Evolutionary conservation across 208 protist species (phyloP).

Genomic region (Trypanosomatidae sp.): DNA sequence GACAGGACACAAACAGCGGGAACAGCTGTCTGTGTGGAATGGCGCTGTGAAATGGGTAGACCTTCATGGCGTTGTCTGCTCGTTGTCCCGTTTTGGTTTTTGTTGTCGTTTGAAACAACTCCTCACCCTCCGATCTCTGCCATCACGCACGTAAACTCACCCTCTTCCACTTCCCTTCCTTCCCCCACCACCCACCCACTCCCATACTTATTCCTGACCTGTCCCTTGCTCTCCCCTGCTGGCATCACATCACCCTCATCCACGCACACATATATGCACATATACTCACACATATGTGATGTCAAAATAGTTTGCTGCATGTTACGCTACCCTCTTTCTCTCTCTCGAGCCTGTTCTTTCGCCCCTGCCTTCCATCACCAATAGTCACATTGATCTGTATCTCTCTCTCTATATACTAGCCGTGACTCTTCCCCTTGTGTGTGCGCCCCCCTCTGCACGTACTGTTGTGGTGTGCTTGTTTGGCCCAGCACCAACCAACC

Average conservation of each 20-base stretch:
- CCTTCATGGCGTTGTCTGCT: background rate
- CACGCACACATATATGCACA: background rate
- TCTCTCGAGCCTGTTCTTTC: background rate
- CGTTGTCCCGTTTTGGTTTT: background rate
- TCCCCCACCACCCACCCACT: background rate
- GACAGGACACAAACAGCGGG: background rate
- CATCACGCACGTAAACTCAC: background rate
- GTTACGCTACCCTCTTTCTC: background rate
- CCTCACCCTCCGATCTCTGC: background rate
- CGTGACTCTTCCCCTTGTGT: background rate
- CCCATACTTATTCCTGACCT: background rate
- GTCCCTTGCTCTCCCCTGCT: background rate
- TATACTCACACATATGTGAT: background rate
- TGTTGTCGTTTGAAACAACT: background rate
- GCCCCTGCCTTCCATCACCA: background rate
- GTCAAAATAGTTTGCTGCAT: background rate
- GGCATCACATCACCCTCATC: background rate
- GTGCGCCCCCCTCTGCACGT: background rate
- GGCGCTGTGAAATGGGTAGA: background rate
- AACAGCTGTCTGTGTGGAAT: background rate
- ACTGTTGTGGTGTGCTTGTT: background rate
- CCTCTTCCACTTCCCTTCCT: background rate
- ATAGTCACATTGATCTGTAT: background rate
- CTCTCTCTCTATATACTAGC: background rate
- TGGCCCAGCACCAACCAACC: background rate